phyloP scores from a whole-genome alignment of 805 yeast genomes.

The Phaffomyces opuntiae region DNA sequence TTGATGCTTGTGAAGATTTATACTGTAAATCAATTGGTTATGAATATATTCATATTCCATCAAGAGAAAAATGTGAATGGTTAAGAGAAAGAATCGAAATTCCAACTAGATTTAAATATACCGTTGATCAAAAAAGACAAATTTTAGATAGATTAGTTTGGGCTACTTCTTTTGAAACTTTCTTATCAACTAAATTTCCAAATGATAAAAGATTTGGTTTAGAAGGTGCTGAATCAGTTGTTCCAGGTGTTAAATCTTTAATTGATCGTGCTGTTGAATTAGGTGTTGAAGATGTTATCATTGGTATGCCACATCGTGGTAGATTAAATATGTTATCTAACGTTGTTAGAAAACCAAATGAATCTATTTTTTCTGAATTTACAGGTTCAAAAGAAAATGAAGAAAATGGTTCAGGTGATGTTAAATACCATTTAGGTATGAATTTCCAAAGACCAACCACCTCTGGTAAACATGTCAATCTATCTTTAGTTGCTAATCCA shows the following conservation, averaged over 20 bases:
- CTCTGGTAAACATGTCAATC: conserved; percentile 91
- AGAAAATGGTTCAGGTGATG: conserved; percentile 95
- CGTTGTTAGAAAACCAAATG: conserved; percentile 98
- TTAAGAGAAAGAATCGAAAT: conserved; percentile 93
- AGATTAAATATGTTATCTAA: conserved; percentile 95
- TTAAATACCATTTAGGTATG: conserved; percentile 98
- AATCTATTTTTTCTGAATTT: conserved; percentile 94
- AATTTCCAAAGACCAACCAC: conserved; percentile 98
- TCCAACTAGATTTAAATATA: conserved; percentile 77
- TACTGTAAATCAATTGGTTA: conserved; percentile 89
- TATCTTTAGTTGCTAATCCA: conserved; percentile 97
- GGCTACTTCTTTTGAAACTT: conserved; percentile 91
- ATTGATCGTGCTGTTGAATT: conserved; percentile 88
- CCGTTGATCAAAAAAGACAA: conserved; percentile 88
- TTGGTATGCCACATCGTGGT: conserved; percentile 99
- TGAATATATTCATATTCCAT: conserved; percentile 95
- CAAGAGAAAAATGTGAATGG: conserved; percentile 96
- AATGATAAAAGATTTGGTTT: conserved; percentile 97
- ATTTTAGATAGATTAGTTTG: conserved; percentile 94
- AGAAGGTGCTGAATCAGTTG: conserved; percentile 96
- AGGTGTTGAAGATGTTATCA: conserved; percentile 93
- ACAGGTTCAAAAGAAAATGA: conserved; percentile 84
- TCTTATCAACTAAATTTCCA: conserved; percentile 92
- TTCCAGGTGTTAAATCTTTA: conserved; percentile 94
- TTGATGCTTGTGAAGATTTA: conserved; percentile 69